Evolutionary conservation across 2,329 filamentous ascomycete species (phyloP).

Genomic region (Diplocarpon mali): DNA sequence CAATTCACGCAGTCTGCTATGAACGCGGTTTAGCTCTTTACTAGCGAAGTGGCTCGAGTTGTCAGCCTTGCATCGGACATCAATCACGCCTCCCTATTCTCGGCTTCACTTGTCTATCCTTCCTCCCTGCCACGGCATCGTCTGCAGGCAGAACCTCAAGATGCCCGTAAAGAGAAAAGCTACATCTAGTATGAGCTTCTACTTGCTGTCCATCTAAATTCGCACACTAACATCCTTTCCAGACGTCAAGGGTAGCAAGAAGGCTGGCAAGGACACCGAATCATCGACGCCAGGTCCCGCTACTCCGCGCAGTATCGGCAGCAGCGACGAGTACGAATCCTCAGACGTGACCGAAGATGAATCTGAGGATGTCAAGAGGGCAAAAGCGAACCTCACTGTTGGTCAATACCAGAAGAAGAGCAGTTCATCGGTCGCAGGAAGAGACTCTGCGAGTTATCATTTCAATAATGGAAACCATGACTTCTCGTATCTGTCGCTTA

Average conservation of each 20-base stretch:
- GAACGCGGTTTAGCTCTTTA: not conserved
- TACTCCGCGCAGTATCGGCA: slow-evolving; percentile 48
- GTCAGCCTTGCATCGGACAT: slow-evolving; percentile 11
- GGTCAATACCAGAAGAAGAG: slow-evolving; percentile 20
- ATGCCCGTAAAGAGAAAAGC: slow-evolving; percentile 70
- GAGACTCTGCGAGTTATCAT: slow-evolving; percentile 27
- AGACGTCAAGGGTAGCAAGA: slow-evolving; percentile 37
- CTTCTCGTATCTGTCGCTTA: slow-evolving; percentile 72
- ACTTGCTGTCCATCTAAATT: slow-evolving; percentile 17
- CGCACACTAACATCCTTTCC: slow-evolving; percentile 27
- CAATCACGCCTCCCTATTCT: slow-evolving; percentile 9
- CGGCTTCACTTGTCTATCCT: slow-evolving; percentile 12
- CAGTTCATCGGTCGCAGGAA: slow-evolving; percentile 1
- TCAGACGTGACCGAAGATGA: slow-evolving; percentile 36
- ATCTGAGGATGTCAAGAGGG: slow-evolving; percentile 44
- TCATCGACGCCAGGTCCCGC: slow-evolving; percentile 49
- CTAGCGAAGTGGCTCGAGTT: slow-evolving; percentile 6
- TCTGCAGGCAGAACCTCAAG: slow-evolving; percentile 19
- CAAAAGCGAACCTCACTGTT: slow-evolving; percentile 47
- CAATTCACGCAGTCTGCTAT: no score
- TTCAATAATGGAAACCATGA: slow-evolving; percentile 34
- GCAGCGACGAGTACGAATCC: slow-evolving; percentile 38
- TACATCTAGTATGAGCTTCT: slow-evolving; percentile 33
- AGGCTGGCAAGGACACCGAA: slow-evolving; percentile 45
- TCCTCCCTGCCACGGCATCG: slow-evolving; percentile 8